phyloP scores from a whole-genome alignment of 2,329 filamentous ascomycete species.

The Karstenula rhodostoma region DNA sequence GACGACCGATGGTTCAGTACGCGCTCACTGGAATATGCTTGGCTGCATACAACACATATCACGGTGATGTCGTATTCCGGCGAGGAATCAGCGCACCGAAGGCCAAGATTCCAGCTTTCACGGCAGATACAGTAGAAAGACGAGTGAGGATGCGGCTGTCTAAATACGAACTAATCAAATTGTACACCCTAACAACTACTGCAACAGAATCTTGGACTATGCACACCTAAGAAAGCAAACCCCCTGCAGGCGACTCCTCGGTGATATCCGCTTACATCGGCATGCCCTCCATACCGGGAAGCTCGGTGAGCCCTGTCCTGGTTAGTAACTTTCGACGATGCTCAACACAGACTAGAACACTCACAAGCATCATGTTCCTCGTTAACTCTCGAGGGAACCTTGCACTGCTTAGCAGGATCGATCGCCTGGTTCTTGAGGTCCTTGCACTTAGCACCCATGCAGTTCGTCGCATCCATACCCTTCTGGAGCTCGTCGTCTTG shows the following conservation, averaged over 20 bases:
- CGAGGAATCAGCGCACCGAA: too few species aligned
- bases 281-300: conserved; percentile 25
- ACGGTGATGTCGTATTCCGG: too few species aligned
- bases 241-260: not conserved
- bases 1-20: too few species aligned
- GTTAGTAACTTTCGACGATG: conserved; percentile 6
- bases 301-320: conserved; percentile 18
- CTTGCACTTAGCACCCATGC: conserved; percentile 29
- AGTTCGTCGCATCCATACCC: conserved; percentile 32
- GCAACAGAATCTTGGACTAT: conserved; percentile 6
- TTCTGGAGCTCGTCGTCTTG: conserved; percentile 34
- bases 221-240: not conserved
- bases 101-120: not conserved
- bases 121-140: too few species aligned
- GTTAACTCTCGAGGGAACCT: conserved; percentile 21
- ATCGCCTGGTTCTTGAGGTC: conserved; percentile 26
- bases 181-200: conserved; percentile 3
- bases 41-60: too few species aligned
- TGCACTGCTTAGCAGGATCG: conserved; percentile 24
- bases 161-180: conserved; percentile 3
- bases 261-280: conserved; percentile 9
- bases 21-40: too few species aligned
- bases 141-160: not conserved
- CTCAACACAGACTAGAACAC: conserved; percentile 1
- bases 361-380: conserved; percentile 28